Evolutionary conservation across 208 protist species (phyloP).

Genomic region (Crithidia fasciculata): DNA sequence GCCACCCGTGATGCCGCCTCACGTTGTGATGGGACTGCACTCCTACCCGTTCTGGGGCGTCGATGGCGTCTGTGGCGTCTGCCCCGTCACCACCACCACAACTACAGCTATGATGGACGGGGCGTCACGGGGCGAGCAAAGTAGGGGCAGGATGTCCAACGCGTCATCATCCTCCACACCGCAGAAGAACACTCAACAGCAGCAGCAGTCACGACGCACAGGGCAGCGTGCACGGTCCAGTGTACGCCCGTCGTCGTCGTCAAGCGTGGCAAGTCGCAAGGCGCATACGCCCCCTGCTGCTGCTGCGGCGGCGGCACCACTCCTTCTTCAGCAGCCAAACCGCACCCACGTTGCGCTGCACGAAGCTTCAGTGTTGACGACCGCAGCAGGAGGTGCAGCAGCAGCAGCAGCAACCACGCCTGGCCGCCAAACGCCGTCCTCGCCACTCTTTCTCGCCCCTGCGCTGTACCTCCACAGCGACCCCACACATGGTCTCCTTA

Average conservation of each 20-base stretch:
- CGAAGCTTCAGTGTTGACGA: constrained; percentile 8
- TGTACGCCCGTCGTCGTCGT: neutral
- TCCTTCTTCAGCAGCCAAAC: neutral
- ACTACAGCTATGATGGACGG: neutral
- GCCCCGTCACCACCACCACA: constrained; percentile 13
- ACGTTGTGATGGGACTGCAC: neutral
- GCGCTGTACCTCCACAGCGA: neutral
- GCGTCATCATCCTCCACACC: neutral
- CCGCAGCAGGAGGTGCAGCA: neutral
- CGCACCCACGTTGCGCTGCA: constrained; percentile 13
- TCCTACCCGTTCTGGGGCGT: neutral
- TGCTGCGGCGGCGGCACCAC: neutral
- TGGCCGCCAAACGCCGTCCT: constrained; percentile 13
- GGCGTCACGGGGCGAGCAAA: constrained; percentile 6
- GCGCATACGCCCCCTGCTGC: neutral
- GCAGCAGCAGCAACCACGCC: neutral
- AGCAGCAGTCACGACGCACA: neutral
- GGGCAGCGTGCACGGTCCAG: neutral
- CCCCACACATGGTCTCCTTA: neutral
- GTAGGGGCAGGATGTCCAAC: neutral
- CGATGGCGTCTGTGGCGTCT: constrained; percentile 13
- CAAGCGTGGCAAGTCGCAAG: no score
- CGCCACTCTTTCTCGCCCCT: constrained; percentile 1
- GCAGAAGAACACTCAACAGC: neutral
- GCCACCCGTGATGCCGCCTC: neutral